Evolutionary conservation across 306 rosid genomes (phyloP), one percentile per base, ranked within the genome.

Genomic region (Malus sieversii): DNA sequence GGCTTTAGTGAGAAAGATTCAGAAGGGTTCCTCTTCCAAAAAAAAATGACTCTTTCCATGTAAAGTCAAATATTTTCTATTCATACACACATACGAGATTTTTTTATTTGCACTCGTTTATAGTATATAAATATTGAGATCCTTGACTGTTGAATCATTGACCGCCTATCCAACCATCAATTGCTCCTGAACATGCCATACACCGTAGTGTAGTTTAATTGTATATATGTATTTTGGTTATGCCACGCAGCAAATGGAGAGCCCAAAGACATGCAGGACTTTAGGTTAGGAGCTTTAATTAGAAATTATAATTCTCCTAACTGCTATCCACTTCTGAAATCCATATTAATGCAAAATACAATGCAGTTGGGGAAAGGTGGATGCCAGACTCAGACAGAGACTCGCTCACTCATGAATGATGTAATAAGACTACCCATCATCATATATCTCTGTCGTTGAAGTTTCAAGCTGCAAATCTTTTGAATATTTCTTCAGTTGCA

Each of bases 251-350:
- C 73, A 27, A 45, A 66, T 38, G 25, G 32, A 38, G 55, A 75
- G 73, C 68, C 77, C 22, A 14, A 25, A 22, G 45, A 23, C 27
- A 27, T 22, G 53, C 72, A 62, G 18, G 61, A 22, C 53, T 48
- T 5, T 12, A 13, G 15, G 2, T 52, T 66, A 27, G 74, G 53
- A 27, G 72, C 68, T 63, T 63, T 68, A 77, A 83, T 77, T 75
- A 61, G 44, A 76, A 32, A 64, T 32, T 44, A 64, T 18, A 16
- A 32, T 22, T 63, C 23, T 59, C 74, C 71, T 55, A 86, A 84
- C 88, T 62, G 77, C 63, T 29, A 85, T 5, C 86, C 46, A 80
- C 82, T 80, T 33, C 79, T 75, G 77, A 69, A 74, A 42, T 72
- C 25, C 70, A 59, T 58, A 77, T 78, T 87, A 75, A 85, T 86